phyloP scores from a whole-genome alignment of 192 early-diverging fungal genomes.

The Coemansia sp. region DNA sequence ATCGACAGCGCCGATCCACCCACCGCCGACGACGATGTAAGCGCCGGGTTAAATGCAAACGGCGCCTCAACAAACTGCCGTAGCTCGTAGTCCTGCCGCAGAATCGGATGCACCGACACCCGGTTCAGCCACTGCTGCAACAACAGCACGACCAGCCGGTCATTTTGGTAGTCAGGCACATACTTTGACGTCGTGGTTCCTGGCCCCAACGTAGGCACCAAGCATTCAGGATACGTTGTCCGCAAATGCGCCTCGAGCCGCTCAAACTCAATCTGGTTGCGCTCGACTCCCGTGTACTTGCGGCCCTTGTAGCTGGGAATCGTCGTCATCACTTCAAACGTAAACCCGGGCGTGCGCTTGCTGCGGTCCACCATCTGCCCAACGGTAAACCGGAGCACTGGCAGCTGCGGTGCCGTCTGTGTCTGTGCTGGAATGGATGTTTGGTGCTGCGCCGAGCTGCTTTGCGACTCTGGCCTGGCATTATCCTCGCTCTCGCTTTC shows the following conservation, averaged over 20 bases:
- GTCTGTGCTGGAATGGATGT: not conserved
- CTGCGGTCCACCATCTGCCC: slow-evolving; percentile 50
- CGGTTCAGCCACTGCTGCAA: slow-evolving; percentile 55
- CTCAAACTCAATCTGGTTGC: slow-evolving; percentile 55
- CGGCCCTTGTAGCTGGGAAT: slow-evolving; percentile 49
- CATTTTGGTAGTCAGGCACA: slow-evolving; percentile 53
- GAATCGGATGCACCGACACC: slow-evolving; percentile 45
- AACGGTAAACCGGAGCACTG: slow-evolving; percentile 39
- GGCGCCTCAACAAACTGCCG: slow-evolving; percentile 58
- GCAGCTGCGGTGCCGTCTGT: slow-evolving; percentile 5
- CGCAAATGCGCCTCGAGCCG: slow-evolving; percentile 50
- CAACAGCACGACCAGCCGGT: slow-evolving; percentile 46
- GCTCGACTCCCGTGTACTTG: slow-evolving; percentile 50
- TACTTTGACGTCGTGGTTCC: slow-evolving; percentile 52
- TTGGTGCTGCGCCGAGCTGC: not conserved
- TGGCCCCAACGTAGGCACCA: slow-evolving; percentile 50
- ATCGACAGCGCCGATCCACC: slow-evolving; percentile 23
- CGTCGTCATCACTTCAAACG: slow-evolving; percentile 44
- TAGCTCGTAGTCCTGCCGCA: slow-evolving; percentile 57
- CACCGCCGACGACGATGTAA: slow-evolving; percentile 18
- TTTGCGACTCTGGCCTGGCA: not conserved
- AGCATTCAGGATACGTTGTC: slow-evolving; percentile 55
- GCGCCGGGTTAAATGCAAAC: slow-evolving; percentile 53
- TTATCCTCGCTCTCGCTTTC: slow-evolving; percentile 13
- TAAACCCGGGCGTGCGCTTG: slow-evolving; percentile 38